phyloP scores from a whole-genome alignment of 441 rosid genomes.

The Populus hybrid region DNA sequence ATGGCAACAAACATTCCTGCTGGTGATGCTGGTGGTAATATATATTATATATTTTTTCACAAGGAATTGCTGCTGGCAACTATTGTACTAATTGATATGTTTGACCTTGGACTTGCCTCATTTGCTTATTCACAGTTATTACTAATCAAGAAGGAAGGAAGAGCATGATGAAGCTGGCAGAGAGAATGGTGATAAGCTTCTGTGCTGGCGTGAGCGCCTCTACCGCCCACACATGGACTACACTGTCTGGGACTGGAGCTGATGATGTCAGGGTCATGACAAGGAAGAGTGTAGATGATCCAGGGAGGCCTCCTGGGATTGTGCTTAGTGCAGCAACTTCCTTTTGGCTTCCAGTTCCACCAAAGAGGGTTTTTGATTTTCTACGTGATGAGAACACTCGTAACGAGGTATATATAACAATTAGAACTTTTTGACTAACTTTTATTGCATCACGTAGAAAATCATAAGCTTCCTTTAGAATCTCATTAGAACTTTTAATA shows the following conservation, averaged over 20 bases:
- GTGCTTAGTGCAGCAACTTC: constrained; percentile 87
- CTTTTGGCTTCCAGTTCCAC: constrained; percentile 83
- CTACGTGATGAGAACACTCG: constrained; percentile 76
- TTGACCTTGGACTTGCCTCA: too few relatives aligned
- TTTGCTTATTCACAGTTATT: constrained; percentile 18
- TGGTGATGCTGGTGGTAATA: constrained; percentile 38
- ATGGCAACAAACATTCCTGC: constrained; percentile 56
- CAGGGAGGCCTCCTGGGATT: constrained; percentile 83
- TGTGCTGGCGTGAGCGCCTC: constrained; percentile 72
- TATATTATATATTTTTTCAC: too few relatives aligned
- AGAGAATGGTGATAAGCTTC: constrained; percentile 76
- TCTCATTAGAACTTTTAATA: too few relatives aligned
- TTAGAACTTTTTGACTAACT: too few relatives aligned
- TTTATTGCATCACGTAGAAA: too few relatives aligned
- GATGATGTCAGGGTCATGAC: constrained; percentile 83
- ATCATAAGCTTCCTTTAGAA: too few relatives aligned
- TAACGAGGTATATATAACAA: constrained; percentile 4
- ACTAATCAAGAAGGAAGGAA: constrained; percentile 61
- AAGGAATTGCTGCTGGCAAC: too few relatives aligned
- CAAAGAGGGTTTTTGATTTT: constrained; percentile 62
- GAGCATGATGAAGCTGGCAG: constrained; percentile 73
- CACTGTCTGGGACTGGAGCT: constrained; percentile 52
- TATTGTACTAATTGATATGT: too few relatives aligned
- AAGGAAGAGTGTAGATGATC: constrained; percentile 68
- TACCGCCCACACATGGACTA: constrained; percentile 35